These are phyloP conservation scores for Gossypium stocksii DNA, from an alignment of 345 rosid species.

Conservation along the genomic window DNA sequence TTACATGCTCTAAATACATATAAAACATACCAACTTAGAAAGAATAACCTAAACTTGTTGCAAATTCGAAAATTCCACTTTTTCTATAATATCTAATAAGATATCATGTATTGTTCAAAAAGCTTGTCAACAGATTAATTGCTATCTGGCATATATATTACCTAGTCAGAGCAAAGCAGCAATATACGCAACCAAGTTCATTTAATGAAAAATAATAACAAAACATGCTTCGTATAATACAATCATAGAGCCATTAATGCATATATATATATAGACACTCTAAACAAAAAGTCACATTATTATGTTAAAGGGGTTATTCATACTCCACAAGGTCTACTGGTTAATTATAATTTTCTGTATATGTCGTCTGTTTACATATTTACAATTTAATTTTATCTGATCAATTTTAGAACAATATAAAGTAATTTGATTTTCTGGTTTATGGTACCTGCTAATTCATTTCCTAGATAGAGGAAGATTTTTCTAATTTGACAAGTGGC, in stretches of 20 bases:
- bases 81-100: background rate
- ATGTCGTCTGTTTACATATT: no score
- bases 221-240: background rate
- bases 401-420: background rate
- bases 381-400: no score
- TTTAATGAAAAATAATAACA: background rate
- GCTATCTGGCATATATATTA: no score
- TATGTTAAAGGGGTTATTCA: no score
- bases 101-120: conserved; percentile 4
- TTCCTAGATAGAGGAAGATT: background rate
- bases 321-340: no score
- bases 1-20: conserved; percentile 5
- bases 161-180: no score
- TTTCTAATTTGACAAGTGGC: background rate
- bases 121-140: background rate
- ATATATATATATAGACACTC: no score
- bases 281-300: no score
- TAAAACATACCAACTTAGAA: conserved; percentile 6
- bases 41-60: background rate
- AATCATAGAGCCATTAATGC: background rate
- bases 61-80: background rate
- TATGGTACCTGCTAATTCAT: background rate
- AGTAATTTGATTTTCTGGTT: background rate
- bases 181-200: no score
- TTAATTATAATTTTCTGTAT: no score